phyloP scores from a whole-genome alignment of 176 grass and related monocot genomes.

The Oropetium thomaeum region DNA sequence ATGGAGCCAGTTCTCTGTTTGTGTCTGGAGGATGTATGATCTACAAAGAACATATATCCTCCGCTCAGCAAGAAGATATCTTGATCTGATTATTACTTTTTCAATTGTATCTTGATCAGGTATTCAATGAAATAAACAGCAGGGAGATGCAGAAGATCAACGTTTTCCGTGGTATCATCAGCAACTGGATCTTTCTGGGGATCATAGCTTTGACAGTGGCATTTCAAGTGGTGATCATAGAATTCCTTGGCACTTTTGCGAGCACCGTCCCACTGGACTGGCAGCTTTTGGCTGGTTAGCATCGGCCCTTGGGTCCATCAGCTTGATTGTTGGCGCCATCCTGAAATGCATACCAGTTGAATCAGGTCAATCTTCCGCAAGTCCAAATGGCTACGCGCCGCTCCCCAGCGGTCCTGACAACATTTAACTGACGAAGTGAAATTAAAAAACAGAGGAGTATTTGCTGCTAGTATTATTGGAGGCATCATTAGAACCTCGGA shows the following conservation, averaged over 20 bases:
- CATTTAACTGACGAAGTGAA: slow-evolving; percentile 36
- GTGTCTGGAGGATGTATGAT: neutral
- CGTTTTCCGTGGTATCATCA: slow-evolving; percentile 61
- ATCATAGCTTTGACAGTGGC: slow-evolving; percentile 55
- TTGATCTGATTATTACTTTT: neutral
- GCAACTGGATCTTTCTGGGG: slow-evolving; percentile 69
- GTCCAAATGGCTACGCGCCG: slow-evolving; percentile 48
- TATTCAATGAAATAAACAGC: slow-evolving; percentile 98
- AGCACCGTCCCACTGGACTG: slow-evolving; percentile 77
- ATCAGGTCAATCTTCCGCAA: slow-evolving; percentile 14
- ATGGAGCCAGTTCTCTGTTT: neutral
- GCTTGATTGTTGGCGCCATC: slow-evolving; percentile 65
- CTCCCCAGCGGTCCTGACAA: slow-evolving; percentile 69
- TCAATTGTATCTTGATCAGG: slow-evolving; percentile 32
- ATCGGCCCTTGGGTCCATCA: slow-evolving; percentile 65
- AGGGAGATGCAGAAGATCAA: slow-evolving; percentile 97
- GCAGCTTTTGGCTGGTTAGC: slow-evolving; percentile 74
- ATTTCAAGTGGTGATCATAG: slow-evolving; percentile 91
- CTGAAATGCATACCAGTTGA: slow-evolving; percentile 86
- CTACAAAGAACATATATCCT: neutral
- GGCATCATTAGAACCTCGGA: neutral
- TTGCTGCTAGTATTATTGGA: neutral
- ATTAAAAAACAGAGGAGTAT: neutral
- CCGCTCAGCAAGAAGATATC: neutral
- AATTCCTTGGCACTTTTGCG: slow-evolving; percentile 79